Evolutionary conservation across 805 yeast species (phyloP), one percentile per base, ranked within the genome.

Genomic region (Jamesozyma hellenica): DNA sequence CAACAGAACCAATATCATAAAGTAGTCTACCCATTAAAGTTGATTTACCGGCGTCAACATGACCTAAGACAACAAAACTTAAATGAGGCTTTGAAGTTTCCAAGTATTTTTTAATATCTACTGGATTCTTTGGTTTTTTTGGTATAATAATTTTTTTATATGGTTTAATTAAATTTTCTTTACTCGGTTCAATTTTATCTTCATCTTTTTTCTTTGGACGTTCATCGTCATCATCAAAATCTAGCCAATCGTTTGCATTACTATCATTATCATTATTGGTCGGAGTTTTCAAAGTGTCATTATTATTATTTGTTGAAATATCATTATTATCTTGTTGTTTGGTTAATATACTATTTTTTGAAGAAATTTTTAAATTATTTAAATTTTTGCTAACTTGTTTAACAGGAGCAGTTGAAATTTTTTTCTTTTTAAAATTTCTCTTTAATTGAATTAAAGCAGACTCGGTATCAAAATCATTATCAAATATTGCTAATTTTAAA

Each of bases 31-130:
- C 99, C 65, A 97, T 96, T 83, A 92, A 82, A 40, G 99, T 92
- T 33, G 96, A 86, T 66, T 92, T 92, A 55, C 99, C 98, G 14
- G 98, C 97, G 71, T 92, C 98, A 47, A 92, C 98, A 64, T 92
- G 99, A 48, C 99, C 99, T 87, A 92, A 82, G 66, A 92, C 94
- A 49, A 94, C 88, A 56, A 92, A 82, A 32, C 96, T 87, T 62
- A 92, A 74, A 65, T 92, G 98, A 58, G 92, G 97, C 63, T 88
- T 90, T 47, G 86, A 16, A 42, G 90, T 90, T 53, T 79, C 81
- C 74, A 90, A 58, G 52, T 88, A 96, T 39, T 73, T 75, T 46
- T 84, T 79, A 40, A 87, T 72, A 49, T 74, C 74, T 30, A 81
- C 82, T 52, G 61, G 56, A 21, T 52, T 48, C 36, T 51, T 53